phyloP scores from a whole-genome alignment of 2,329 filamentous ascomycete genomes.

The Fusarium marasasianum region DNA sequence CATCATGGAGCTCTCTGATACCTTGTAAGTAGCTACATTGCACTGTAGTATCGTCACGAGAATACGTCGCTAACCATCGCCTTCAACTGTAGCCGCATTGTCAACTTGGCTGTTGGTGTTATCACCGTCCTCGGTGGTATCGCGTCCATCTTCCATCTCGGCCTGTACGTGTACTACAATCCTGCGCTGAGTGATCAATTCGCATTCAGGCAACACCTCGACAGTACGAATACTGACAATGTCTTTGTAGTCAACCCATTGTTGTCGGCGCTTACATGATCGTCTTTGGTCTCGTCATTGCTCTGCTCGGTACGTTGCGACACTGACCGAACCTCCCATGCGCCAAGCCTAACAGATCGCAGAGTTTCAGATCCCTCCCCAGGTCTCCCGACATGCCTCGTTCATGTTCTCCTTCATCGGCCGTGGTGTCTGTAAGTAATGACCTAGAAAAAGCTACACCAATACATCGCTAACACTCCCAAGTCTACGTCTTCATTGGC shows the following conservation, averaged over 20 bases:
- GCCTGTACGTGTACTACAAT: conserved; percentile 59
- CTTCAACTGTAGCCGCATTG: conserved; percentile 76
- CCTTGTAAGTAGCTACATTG: conserved; percentile 71
- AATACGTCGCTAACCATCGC: conserved; percentile 49
- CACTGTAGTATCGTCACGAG: not conserved
- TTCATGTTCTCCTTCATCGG: conserved; percentile 99
- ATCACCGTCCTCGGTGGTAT: conserved; percentile 89
- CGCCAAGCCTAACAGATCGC: conserved; percentile 37
- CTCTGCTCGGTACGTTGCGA: conserved; percentile 64
- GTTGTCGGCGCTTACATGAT: conserved; percentile 90
- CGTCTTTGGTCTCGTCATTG: conserved; percentile 84
- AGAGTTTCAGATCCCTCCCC: conserved; percentile 96
- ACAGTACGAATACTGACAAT: conserved; percentile 26
- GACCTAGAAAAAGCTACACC: not conserved
- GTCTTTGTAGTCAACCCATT: conserved; percentile 54
- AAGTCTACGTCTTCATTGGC: conserved; percentile 97
- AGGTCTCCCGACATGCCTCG: conserved; percentile 91
- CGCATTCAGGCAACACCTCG: not conserved
- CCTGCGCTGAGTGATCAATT: not conserved
- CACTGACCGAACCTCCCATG: not conserved
- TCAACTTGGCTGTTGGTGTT: conserved; percentile 88
- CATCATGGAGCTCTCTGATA: conserved; percentile 90
- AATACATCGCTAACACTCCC: not conserved
- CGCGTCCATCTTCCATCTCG: conserved; percentile 71
- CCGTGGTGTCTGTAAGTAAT: conserved; percentile 85